Conservation (phyloP, 2,329 filamentous ascomycete genomes). For the Ceratocystis albifundus region DNA sequence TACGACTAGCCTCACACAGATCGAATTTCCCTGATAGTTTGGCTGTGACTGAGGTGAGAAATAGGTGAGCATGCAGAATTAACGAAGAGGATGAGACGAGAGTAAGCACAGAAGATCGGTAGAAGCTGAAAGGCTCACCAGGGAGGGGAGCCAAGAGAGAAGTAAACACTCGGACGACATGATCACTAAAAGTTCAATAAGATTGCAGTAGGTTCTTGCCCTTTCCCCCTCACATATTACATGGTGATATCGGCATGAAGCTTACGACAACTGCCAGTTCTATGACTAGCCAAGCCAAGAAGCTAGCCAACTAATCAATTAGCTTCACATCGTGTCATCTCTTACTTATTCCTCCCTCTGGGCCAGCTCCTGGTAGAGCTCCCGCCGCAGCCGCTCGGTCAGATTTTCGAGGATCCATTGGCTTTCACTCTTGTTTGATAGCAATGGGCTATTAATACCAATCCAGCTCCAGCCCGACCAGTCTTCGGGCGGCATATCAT, state of each 20-base stretch:
- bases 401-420: constrained; percentile 63
- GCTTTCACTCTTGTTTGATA: constrained; percentile 55
- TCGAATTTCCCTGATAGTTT: background rate
- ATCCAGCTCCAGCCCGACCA: constrained; percentile 42
- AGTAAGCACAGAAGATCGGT: background rate
- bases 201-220: background rate
- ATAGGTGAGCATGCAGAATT: background rate
- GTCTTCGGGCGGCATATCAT: constrained; percentile 13
- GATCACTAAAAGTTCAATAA: background rate
- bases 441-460: constrained; percentile 54
- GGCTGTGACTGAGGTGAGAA: background rate
- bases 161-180: background rate
- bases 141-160: background rate
- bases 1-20: background rate
- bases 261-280: background rate
- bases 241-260: background rate
- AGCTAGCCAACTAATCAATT: no score
- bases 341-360: constrained; percentile 22
- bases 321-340: background rate
- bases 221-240: background rate
- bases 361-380: constrained; percentile 35
- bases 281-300: background rate
- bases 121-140: background rate
- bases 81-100: background rate
- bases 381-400: constrained; percentile 43